phyloP scores from a whole-genome alignment of 768 basidiomycete species.

The Harrya chromipes region DNA sequence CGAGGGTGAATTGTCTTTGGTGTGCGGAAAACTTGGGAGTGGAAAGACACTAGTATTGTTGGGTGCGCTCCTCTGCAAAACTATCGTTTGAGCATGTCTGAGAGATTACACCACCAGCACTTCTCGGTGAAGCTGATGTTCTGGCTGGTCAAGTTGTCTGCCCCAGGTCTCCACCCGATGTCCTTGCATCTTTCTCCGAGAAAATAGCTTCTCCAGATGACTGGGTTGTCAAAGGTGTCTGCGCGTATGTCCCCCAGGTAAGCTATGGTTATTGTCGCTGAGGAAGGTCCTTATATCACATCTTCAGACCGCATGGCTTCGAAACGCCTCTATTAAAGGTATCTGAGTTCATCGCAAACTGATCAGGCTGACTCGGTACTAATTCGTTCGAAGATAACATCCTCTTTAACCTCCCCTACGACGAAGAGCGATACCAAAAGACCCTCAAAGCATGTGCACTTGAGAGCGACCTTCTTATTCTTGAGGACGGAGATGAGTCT shows the following conservation, averaged over 20 bases:
- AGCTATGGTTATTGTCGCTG: slow-evolving; percentile 13
- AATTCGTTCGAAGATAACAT: slow-evolving; percentile 53
- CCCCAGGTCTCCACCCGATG: slow-evolving; percentile 81
- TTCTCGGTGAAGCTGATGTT: slow-evolving; percentile 60
- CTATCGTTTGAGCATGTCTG: slow-evolving; percentile 1
- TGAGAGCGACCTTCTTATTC: slow-evolving; percentile 69
- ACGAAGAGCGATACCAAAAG: slow-evolving; percentile 68
- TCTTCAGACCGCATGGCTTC: slow-evolving; percentile 59
- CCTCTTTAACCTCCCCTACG: slow-evolving; percentile 73
- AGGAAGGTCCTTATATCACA: neutral
- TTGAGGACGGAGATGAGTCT: slow-evolving; percentile 85
- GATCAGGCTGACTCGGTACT: slow-evolving; percentile 41
- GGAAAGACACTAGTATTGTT: slow-evolving; percentile 86
- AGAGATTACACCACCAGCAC: slow-evolving; percentile 38
- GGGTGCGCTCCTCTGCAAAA: slow-evolving; percentile 32
- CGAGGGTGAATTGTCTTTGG: slow-evolving; percentile 69
- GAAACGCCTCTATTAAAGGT: slow-evolving; percentile 56
- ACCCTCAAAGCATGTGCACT: slow-evolving; percentile 79
- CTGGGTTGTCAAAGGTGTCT: slow-evolving; percentile 77
- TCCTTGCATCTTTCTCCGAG: slow-evolving; percentile 58
- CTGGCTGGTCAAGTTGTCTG: slow-evolving; percentile 78
- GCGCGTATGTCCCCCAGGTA: slow-evolving; percentile 86
- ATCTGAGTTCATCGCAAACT: neutral
- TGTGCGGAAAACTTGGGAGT: slow-evolving; percentile 87
- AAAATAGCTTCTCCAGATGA: slow-evolving; percentile 45